A percentile compares a stretch with the other conserved stretches of the same genome.
These are phyloP conservation scores for Hanseniaspora opuntiae DNA, from an alignment of 805 yeast genomes.

Conservation along the genomic window DNA sequence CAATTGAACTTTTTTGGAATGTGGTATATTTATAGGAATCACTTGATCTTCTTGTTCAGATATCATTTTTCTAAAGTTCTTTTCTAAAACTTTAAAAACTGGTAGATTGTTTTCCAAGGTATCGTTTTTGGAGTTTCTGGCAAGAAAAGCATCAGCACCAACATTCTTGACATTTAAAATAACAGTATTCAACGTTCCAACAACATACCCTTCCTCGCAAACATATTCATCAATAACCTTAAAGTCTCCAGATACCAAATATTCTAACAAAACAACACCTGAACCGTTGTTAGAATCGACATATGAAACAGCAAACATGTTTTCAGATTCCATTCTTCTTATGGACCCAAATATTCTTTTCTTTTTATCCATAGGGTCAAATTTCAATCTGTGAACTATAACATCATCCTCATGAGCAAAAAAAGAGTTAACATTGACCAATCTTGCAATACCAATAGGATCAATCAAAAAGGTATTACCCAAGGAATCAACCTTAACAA, in stretches of 20 bases:
- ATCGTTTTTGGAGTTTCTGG: constrained; percentile 6
- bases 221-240: constrained; percentile 6
- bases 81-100: not conserved
- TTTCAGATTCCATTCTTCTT: constrained; percentile 3
- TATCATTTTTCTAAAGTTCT: constrained; percentile 6
- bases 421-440: constrained; percentile 6
- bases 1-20: constrained; percentile 4
- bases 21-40: constrained; percentile 8
- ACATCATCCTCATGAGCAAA: constrained; percentile 4
- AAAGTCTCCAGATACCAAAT: constrained; percentile 1
- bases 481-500: constrained; percentile 5
- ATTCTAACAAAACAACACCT: constrained; percentile 5
- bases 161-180: constrained; percentile 9
- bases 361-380: not conserved
- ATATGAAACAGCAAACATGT: constrained; percentile 8
- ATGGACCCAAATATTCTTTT: constrained; percentile 7
- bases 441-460: constrained; percentile 11
- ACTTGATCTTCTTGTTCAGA: constrained; percentile 12
- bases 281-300: constrained; percentile 1
- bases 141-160: constrained; percentile 10
- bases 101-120: not conserved
- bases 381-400: constrained; percentile 2
- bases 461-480: constrained; percentile 11
- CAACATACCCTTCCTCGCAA: not conserved
- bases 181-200: constrained; percentile 6